A percentile compares a stretch with the other conserved stretches of the same genome.
phyloP scores from a whole-genome alignment of 257 asterid species.

The Scutellaria galericulata region DNA sequence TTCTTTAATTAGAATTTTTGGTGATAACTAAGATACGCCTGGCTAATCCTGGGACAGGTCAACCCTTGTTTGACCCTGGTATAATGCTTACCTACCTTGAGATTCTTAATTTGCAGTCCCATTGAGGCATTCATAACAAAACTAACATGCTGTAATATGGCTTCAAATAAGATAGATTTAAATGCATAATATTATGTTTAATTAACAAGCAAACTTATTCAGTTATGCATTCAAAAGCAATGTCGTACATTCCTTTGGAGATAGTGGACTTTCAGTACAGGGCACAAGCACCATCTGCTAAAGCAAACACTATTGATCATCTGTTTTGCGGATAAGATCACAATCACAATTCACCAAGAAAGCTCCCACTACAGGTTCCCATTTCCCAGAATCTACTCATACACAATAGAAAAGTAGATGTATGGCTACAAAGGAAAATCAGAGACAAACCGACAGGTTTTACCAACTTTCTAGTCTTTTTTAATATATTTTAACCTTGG shows the following conservation, averaged over 20 bases:
- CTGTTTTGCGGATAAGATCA: not conserved
- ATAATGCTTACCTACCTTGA: not conserved
- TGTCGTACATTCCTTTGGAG: slow-evolving; percentile 6
- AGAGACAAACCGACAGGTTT: slow-evolving; percentile 7
- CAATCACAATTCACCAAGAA: not conserved
- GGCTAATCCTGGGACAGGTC: too few species aligned
- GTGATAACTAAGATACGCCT: too few species aligned
- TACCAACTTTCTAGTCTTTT: slow-evolving; percentile 3
- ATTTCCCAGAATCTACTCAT: slow-evolving; percentile 14
- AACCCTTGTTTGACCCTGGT: slow-evolving; percentile 14
- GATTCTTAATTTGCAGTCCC: not conserved
- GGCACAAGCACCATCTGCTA: slow-evolving; percentile 8
- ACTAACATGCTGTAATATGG: not conserved
- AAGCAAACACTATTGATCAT: not conserved
- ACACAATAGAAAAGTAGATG: slow-evolving; percentile 2
- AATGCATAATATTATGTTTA: not conserved
- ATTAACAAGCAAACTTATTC: slow-evolving; percentile 5
- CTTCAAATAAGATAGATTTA: slow-evolving; percentile 6
- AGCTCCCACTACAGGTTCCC: not conserved
- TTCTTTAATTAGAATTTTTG: too few species aligned
- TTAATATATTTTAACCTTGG: not conserved
- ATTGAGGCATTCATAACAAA: slow-evolving; percentile 7
- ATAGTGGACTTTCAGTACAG: slow-evolving; percentile 36
- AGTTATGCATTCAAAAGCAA: slow-evolving; percentile 14
- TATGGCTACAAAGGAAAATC: slow-evolving; percentile 8